phyloP scores from a whole-genome alignment of 352 stramenopile species.

The Phytophthora aleatoria region DNA sequence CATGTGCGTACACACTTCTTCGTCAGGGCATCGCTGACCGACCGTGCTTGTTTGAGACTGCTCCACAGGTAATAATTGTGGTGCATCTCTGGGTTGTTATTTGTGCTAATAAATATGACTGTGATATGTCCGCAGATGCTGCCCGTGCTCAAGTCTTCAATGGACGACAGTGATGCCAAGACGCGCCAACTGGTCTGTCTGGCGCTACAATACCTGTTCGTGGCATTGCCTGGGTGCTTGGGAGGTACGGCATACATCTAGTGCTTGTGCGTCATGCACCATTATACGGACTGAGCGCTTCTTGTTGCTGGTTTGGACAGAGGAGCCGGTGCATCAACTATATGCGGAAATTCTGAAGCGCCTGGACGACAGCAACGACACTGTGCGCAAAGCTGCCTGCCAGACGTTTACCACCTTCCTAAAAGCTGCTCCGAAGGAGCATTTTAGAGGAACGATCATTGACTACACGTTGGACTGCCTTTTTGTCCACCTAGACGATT shows the following conservation, averaged over 20 bases:
- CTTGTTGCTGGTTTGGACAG: slow-evolving; percentile 36
- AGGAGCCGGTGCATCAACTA: slow-evolving; percentile 90
- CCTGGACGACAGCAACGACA: slow-evolving; percentile 92
- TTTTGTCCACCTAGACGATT: slow-evolving; percentile 92
- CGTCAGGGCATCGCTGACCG: slow-evolving; percentile 77
- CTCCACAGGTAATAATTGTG: slow-evolving; percentile 56
- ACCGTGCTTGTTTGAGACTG: slow-evolving; percentile 81
- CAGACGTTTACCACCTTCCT: slow-evolving; percentile 89
- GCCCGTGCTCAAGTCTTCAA: slow-evolving; percentile 86
- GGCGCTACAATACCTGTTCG: slow-evolving; percentile 88
- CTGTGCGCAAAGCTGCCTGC: slow-evolving; percentile 87
- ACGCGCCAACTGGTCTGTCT: slow-evolving; percentile 89
- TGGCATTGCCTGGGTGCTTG: slow-evolving; percentile 76
- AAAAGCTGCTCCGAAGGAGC: slow-evolving; percentile 76
- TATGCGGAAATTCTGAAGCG: slow-evolving; percentile 94
- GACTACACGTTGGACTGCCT: slow-evolving; percentile 91
- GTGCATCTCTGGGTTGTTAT: not conserved
- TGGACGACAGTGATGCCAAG: slow-evolving; percentile 89
- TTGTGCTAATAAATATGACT: slow-evolving; percentile 5
- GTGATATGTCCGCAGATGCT: slow-evolving; percentile 61
- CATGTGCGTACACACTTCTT: slow-evolving; percentile 85
- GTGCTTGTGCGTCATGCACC: not conserved
- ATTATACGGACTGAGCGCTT: slow-evolving; percentile 2
- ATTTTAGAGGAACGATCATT: slow-evolving; percentile 90
- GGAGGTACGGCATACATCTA: slow-evolving; percentile 44